Evolutionary conservation across 768 basidiomycete species (phyloP).

Genomic region (Tulasnella sp.): DNA sequence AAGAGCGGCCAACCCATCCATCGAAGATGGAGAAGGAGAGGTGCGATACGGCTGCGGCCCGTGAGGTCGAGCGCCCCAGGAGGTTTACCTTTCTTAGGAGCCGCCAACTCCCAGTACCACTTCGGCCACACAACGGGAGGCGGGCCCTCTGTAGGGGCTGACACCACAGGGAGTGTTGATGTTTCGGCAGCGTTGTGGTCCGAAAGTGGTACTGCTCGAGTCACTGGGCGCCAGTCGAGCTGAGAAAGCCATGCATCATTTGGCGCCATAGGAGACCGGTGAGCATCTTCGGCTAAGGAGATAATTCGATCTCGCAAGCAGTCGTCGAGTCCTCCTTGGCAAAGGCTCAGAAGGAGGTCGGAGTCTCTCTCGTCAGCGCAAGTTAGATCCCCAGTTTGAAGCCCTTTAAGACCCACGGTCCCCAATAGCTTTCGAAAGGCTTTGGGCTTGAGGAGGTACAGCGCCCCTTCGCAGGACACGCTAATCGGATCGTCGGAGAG

Average conservation of each 20-base stretch:
- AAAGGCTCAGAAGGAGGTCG: background rate
- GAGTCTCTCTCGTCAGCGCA: background rate
- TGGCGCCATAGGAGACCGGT: constrained; percentile 21
- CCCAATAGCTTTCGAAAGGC: constrained; percentile 1
- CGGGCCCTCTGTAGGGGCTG: background rate
- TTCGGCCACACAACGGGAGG: constrained; percentile 60
- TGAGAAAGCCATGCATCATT: constrained; percentile 24
- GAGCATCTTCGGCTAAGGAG: too few species aligned
- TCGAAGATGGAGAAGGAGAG: constrained; percentile 72
- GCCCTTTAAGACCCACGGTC: background rate
- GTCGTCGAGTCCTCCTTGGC: background rate
- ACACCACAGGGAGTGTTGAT: background rate
- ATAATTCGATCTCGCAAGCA: too few species aligned
- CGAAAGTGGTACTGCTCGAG: background rate
- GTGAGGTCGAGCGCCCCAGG: constrained; percentile 78
- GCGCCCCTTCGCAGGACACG: too few species aligned
- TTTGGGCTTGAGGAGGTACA: background rate
- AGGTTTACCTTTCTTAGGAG: constrained; percentile 51
- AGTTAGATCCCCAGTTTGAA: background rate
- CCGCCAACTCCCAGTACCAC: constrained; percentile 85
- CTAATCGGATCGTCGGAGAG: background rate
- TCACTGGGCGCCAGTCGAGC: constrained; percentile 2
- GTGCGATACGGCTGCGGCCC: constrained; percentile 68
- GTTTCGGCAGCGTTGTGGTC: background rate
- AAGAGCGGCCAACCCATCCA: constrained; percentile 85